phyloP scores from a whole-genome alignment of 1,139 yeast genomes.

The Lodderomyces orthopsilosis region DNA sequence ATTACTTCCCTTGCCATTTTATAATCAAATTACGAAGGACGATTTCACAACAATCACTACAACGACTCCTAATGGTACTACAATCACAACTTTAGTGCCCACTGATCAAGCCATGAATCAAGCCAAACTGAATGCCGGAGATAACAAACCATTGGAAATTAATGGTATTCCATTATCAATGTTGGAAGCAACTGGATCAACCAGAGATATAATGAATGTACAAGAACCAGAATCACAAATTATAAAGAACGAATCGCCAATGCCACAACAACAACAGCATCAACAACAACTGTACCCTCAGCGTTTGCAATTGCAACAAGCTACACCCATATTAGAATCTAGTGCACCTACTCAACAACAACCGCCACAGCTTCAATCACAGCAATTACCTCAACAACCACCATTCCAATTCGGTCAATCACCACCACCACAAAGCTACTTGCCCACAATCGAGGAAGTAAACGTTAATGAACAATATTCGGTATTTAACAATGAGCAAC shows the following conservation, averaged over 20 bases:
- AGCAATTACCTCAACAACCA: conserved; percentile 6
- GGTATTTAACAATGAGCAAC: conserved; percentile 8
- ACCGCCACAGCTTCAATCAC: conserved; percentile 1
- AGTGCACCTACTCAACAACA: neutral
- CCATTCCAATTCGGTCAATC: conserved; percentile 2
- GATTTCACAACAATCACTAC: conserved; percentile 82
- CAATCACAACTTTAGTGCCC: conserved; percentile 84
- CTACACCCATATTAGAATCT: conserved; percentile 2
- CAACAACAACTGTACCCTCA: conserved; percentile 3
- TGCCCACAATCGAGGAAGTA: conserved; percentile 14
- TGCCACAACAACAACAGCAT: neutral
- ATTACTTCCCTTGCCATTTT: conserved; percentile 82
- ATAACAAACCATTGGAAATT: conserved; percentile 59
- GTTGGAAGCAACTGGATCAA: conserved; percentile 71
- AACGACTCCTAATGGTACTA: conserved; percentile 91
- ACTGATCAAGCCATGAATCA: conserved; percentile 71
- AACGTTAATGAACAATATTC: conserved; percentile 2
- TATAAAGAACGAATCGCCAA: neutral
- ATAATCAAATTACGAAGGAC: conserved; percentile 88
- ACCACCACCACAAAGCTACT: conserved; percentile 15
- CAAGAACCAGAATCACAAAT: neutral
- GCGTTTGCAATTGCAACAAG: conserved; percentile 3
- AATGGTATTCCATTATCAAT: conserved; percentile 79
- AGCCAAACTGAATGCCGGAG: conserved; percentile 57
- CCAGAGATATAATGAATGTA: conserved; percentile 10